Percentiles rank a stretch among this genome's conserved stretches.
Conservation (phyloP, 345 rosid genomes). For the Microcos paniculata region DNA sequence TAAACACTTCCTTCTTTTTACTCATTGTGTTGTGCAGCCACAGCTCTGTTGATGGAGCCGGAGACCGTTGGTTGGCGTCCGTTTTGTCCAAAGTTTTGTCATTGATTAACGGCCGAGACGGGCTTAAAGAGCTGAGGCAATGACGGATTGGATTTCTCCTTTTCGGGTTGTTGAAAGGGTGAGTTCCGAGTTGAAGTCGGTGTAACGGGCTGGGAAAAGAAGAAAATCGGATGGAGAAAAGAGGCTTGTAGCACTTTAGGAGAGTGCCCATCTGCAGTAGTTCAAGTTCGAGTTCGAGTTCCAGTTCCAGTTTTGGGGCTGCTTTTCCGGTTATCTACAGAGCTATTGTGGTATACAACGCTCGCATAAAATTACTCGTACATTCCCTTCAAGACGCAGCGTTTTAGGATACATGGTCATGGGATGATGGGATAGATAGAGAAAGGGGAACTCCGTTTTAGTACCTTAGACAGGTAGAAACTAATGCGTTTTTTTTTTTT, state of each 20-base stretch:
- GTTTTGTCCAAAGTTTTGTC: conserved; percentile 1
- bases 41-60: conserved; percentile 43
- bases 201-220: conserved; percentile 27
- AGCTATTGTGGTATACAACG: not conserved
- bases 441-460: too few species aligned
- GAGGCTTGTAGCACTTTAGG: conserved; percentile 48
- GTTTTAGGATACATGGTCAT: too few species aligned
- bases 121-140: conserved; percentile 35
- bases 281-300: not conserved
- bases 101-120: conserved; percentile 31
- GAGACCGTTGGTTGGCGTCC: conserved; percentile 4
- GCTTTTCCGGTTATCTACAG: not conserved
- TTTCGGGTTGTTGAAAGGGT: conserved; percentile 17
- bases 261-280: conserved; percentile 52
- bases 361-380: not conserved
- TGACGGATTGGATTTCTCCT: conserved; percentile 34
- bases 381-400: not conserved
- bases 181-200: conserved; percentile 28
- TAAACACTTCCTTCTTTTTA: conserved; percentile 65
- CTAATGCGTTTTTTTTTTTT: too few species aligned
- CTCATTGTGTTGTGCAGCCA: conserved; percentile 90
- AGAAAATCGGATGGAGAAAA: conserved; percentile 37
- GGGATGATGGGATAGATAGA: too few species aligned
- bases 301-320: not conserved
- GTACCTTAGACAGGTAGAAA: too few species aligned